These are phyloP conservation scores for Ilex aquifolium DNA, from an alignment of 257 asterid genomes.

Conservation along the genomic window DNA sequence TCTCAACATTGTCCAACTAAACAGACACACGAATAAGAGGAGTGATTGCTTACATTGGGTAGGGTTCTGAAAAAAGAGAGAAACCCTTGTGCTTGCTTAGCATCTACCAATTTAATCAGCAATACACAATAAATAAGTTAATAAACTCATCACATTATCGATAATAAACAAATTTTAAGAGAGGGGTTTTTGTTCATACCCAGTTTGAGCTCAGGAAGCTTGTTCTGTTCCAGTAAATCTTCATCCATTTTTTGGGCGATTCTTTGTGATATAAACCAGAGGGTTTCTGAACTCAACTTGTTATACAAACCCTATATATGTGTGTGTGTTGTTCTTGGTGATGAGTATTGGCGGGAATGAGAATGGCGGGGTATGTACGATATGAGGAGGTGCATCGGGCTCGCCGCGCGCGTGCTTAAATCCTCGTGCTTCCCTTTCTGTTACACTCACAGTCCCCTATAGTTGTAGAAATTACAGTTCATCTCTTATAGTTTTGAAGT, in stretches of 20 bases:
- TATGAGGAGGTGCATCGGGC: too few relatives aligned
- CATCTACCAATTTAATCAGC: slow-evolving; percentile 41
- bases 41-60: slow-evolving; percentile 42
- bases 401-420: too few relatives aligned
- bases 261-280: background rate
- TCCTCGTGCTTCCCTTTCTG: too few relatives aligned
- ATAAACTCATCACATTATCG: too few relatives aligned
- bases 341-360: background rate
- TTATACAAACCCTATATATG: too few relatives aligned
- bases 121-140: background rate
- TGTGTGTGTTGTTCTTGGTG: background rate
- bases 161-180: background rate
- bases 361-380: background rate
- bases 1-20: background rate
- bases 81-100: slow-evolving; percentile 97
- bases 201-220: slow-evolving; percentile 86
- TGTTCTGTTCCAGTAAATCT: slow-evolving; percentile 49
- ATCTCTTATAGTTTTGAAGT: too few relatives aligned
- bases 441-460: too few relatives aligned
- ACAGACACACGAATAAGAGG: background rate
- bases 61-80: slow-evolving; percentile 80
- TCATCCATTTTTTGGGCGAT: slow-evolving; percentile 38
- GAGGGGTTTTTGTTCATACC: slow-evolving; percentile 43
- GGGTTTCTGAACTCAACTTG: too few relatives aligned
- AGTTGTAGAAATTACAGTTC: too few relatives aligned